Conservation (phyloP, 1,284 basidiomycete species). For the Microbotryum silenes-acaulis region DNA sequence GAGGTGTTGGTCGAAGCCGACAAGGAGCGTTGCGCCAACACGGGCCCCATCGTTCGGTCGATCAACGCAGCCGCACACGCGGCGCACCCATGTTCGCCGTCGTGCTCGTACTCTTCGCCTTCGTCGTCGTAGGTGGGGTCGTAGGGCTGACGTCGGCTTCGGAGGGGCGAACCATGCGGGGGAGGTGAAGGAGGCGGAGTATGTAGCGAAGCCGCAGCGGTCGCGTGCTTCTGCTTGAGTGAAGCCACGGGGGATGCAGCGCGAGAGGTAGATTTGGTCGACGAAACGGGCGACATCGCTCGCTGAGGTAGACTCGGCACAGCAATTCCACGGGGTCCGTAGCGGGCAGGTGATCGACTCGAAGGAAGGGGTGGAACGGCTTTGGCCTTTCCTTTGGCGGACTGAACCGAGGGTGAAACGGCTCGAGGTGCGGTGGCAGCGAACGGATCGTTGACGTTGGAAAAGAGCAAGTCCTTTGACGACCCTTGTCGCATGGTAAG, state of each 20-base stretch:
- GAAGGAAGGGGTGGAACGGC: neutral
- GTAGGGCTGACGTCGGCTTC: neutral
- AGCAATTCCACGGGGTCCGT: neutral
- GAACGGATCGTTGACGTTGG: constrained; percentile 14
- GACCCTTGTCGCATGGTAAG: constrained; percentile 8
- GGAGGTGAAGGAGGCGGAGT: constrained; percentile 8
- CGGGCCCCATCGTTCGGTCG: constrained; percentile 7
- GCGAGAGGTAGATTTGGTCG: neutral
- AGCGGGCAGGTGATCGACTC: no score
- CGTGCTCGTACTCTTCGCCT: neutral
- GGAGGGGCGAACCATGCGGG: constrained; percentile 3
- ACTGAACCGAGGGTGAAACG: constrained; percentile 1
- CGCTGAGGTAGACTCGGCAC: neutral
- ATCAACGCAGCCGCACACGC: constrained; percentile 17
- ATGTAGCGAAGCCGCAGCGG: constrained; percentile 1
- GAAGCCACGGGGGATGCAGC: neutral
- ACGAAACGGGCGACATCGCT: neutral
- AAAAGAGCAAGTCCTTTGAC: constrained; percentile 12
- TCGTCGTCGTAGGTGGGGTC: neutral
- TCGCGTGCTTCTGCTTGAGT: neutral
- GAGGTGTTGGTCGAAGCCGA: neutral
- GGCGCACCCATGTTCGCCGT: constrained; percentile 7
- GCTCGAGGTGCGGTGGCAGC: constrained; percentile 20
- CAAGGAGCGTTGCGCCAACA: constrained; percentile 2
- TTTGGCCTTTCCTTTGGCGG: constrained; percentile 23